Conservation (phyloP, 2,329 filamentous ascomycete genomes). For the Neofusicoccum kwambonambiense region DNA sequence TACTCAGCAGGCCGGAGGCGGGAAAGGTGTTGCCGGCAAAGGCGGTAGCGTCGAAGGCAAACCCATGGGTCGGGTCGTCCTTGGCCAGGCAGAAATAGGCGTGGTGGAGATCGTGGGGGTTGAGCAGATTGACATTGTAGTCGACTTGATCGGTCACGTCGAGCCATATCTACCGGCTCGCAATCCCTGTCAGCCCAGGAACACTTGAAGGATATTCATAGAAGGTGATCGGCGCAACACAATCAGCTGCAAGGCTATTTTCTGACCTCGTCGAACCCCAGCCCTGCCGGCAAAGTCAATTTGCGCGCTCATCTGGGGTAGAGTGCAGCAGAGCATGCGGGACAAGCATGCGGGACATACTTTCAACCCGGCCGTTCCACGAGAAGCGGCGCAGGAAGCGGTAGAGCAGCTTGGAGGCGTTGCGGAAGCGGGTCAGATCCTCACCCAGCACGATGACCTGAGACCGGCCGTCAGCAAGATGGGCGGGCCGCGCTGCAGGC, state of each 20-base stretch:
- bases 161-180: conserved; percentile 55
- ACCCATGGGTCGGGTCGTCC: conserved; percentile 75
- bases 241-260: neutral
- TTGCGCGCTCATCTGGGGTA: conserved; percentile 1
- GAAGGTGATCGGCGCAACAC: neutral
- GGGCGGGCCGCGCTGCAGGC: neutral
- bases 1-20: conserved; percentile 1
- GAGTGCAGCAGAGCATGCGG: neutral
- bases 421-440: conserved; percentile 69
- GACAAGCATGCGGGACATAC: neutral
- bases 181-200: neutral
- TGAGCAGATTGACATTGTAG: conserved; percentile 75
- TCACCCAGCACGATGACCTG: conserved; percentile 77
- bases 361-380: conserved; percentile 77
- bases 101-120: conserved; percentile 58
- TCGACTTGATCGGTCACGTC: conserved; percentile 85
- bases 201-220: neutral
- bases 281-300: conserved; percentile 33
- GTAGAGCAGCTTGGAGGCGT: conserved; percentile 81
- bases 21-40: conserved; percentile 66
- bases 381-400: conserved; percentile 68
- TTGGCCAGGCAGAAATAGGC: conserved; percentile 80
- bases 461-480: conserved; percentile 14
- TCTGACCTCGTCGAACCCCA: conserved; percentile 87
- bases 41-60: conserved; percentile 69